Conservation (phyloP, 352 stramenopile genomes). For the Phytophthora citrophthora region DNA sequence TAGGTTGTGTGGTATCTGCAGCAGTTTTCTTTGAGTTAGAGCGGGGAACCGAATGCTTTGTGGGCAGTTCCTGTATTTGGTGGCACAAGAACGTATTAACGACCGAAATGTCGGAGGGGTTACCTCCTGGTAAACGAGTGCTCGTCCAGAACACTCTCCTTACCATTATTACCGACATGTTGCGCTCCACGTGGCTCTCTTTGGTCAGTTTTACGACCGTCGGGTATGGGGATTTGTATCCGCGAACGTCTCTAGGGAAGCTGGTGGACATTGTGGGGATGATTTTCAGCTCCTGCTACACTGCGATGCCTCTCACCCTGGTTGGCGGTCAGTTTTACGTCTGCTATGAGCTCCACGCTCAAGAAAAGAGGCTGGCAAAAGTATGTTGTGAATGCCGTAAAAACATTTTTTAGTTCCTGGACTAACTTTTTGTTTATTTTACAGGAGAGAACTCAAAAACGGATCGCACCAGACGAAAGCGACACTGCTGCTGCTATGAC, state of each 20-base stretch:
- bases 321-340: slow-evolving; percentile 67
- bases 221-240: slow-evolving; percentile 55
- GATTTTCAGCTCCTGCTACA: slow-evolving; percentile 67
- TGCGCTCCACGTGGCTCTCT: slow-evolving; percentile 57
- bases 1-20: slow-evolving; percentile 43
- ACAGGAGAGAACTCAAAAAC: slow-evolving; percentile 10
- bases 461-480: slow-evolving; percentile 10
- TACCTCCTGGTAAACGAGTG: slow-evolving; percentile 43
- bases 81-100: slow-evolving; percentile 53
- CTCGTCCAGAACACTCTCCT: slow-evolving; percentile 46
- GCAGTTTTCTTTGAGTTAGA: slow-evolving; percentile 60
- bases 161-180: slow-evolving; percentile 49
- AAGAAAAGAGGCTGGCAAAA: slow-evolving; percentile 37
- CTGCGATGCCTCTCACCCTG: slow-evolving; percentile 64
- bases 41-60: slow-evolving; percentile 48
- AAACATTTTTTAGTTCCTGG: neutral
- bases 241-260: slow-evolving; percentile 47
- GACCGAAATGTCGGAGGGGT: slow-evolving; percentile 22
- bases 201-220: slow-evolving; percentile 59
- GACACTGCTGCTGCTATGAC: no score
- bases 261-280: slow-evolving; percentile 53
- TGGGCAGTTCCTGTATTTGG: slow-evolving; percentile 40
- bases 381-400: slow-evolving; percentile 8
- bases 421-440: neutral
- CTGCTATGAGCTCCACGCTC: slow-evolving; percentile 56